Conservation (phyloP, 805 yeast species). For the Yamadazyma scolyti region DNA sequence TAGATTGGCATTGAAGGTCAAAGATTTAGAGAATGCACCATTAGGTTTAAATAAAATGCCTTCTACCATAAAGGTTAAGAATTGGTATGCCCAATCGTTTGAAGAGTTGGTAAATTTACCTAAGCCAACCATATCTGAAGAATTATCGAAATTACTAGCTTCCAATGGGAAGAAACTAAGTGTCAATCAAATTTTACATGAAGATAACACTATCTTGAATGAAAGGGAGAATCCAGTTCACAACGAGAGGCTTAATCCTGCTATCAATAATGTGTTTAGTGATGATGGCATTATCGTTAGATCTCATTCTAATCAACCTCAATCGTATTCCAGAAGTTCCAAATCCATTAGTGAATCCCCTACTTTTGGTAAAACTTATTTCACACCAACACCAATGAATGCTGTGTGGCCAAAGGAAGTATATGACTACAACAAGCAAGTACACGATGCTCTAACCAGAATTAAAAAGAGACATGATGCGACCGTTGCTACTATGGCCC, state of each 20-base stretch:
- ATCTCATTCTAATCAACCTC: constrained; percentile 12
- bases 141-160: constrained; percentile 33
- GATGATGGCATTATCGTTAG: constrained; percentile 51
- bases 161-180: constrained; percentile 14
- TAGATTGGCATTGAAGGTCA: constrained; percentile 78
- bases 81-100: constrained; percentile 91
- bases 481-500: constrained; percentile 87
- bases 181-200: constrained; percentile 10
- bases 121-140: constrained; percentile 49
- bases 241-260: constrained; percentile 29
- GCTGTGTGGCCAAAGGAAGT: constrained; percentile 72
- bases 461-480: constrained; percentile 89
- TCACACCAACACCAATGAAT: constrained; percentile 51
- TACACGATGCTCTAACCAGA: constrained; percentile 60
- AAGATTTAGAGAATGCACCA: constrained; percentile 79
- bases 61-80: constrained; percentile 68
- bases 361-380: constrained; percentile 44
- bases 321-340: neutral
- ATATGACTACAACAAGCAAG: constrained; percentile 62
- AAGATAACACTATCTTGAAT: constrained; percentile 10
- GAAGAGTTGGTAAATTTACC: constrained; percentile 71
- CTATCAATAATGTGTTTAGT: constrained; percentile 36
- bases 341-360: constrained; percentile 25
- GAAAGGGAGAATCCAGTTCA: constrained; percentile 23
- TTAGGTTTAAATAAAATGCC: constrained; percentile 70